Conservation (phyloP, 768 basidiomycete genomes). For the Termitomyces sp. region DNA sequence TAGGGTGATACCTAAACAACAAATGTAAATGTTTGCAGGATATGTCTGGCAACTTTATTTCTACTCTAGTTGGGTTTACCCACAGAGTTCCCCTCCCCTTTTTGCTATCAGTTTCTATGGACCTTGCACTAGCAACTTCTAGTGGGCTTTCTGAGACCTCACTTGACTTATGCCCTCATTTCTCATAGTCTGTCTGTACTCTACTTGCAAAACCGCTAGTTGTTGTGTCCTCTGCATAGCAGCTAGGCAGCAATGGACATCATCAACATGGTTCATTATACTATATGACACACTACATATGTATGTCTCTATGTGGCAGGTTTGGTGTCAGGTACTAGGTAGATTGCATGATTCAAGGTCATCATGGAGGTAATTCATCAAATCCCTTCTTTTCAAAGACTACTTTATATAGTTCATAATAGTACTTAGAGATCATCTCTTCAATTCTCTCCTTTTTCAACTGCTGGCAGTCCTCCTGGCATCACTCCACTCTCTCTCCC, state of each 20-base stretch:
- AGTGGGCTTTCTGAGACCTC: constrained; percentile 8
- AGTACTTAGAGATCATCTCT: constrained; percentile 2
- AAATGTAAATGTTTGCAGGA: background rate
- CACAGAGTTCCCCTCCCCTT: too few species aligned
- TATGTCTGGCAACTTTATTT: constrained; percentile 19
- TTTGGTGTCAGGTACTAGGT: constrained; percentile 21
- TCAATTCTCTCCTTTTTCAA: too few species aligned
- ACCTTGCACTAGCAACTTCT: constrained; percentile 15
- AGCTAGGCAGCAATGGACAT: constrained; percentile 24
- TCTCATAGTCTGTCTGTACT: too few species aligned
- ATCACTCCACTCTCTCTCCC: too few species aligned
- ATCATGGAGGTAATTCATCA: constrained; percentile 23
- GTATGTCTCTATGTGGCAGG: too few species aligned
- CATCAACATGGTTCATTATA: constrained; percentile 22
- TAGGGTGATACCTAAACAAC: background rate
- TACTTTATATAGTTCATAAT: background rate
- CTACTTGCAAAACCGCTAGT: too few species aligned
- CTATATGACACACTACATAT: too few species aligned
- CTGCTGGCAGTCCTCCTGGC: too few species aligned
- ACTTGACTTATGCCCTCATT: too few species aligned
- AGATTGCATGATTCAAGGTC: constrained; percentile 35
- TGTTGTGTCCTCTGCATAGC: too few species aligned
- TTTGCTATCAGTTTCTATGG: too few species aligned
- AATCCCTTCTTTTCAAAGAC: constrained; percentile 18
- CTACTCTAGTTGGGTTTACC: too few species aligned